Evolutionary conservation across 164 flowering plant genomes (phyloP).

Genomic region (Berberis vulgaris): DNA sequence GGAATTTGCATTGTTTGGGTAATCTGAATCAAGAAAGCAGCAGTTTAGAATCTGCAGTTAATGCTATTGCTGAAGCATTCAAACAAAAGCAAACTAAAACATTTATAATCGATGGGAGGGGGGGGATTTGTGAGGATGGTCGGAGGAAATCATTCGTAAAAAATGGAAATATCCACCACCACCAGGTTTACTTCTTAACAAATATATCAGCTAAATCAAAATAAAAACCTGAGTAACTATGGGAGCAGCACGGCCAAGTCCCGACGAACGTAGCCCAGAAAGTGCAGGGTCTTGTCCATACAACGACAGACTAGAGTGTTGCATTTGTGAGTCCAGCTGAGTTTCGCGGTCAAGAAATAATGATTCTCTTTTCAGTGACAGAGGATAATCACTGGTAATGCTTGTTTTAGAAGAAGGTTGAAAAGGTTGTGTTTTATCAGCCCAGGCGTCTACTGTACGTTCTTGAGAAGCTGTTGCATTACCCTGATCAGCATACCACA

Average conservation of each 20-base stretch:
- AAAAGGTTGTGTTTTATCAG: conserved; percentile 32
- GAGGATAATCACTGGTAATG: conserved; percentile 39
- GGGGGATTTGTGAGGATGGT: too few relatives aligned
- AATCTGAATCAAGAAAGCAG: conserved; percentile 30
- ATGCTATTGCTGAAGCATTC: too few relatives aligned
- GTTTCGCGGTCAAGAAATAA: conserved; percentile 50
- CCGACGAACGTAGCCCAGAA: conserved; percentile 42
- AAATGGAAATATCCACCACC: too few relatives aligned
- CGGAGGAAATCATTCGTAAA: too few relatives aligned
- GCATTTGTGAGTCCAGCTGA: conserved; percentile 40
- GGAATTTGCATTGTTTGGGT: conserved; percentile 95
- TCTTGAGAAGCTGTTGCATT: conserved; percentile 47
- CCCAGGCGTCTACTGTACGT: conserved; percentile 37
- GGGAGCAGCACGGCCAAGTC: conserved; percentile 53
- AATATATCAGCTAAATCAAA: not conserved
- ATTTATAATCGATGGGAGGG: too few relatives aligned
- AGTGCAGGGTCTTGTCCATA: conserved; percentile 66
- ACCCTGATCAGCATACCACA: conserved; percentile 31
- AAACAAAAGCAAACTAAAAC: too few relatives aligned
- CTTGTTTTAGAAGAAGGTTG: conserved; percentile 28
- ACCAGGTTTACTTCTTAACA: not conserved
- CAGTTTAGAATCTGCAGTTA: not conserved
- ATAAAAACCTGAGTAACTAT: conserved; percentile 69
- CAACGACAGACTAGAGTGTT: conserved; percentile 39
- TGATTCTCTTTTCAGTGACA: conserved; percentile 19